Evolutionary conservation across 2,329 filamentous ascomycete species (phyloP).

Genomic region (Hortaea sp.): DNA sequence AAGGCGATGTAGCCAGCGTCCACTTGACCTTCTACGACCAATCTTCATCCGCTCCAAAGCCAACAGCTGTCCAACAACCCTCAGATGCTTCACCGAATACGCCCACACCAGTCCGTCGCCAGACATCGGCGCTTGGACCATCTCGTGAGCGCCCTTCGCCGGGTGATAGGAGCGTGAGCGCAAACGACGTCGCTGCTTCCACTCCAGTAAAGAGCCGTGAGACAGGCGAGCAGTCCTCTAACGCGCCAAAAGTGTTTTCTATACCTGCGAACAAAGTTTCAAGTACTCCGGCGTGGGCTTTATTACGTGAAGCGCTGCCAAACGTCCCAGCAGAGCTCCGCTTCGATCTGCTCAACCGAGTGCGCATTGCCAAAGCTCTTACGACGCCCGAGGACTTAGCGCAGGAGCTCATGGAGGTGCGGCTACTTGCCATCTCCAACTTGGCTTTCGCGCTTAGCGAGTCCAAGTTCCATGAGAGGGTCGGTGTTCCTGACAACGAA

Average conservation of each 20-base stretch:
- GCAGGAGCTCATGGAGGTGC: constrained; percentile 62
- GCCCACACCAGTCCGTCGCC: constrained; percentile 62
- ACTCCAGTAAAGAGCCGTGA: constrained; percentile 20
- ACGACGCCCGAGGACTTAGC: constrained; percentile 54
- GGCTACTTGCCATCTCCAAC: constrained; percentile 80
- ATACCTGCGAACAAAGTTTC: constrained; percentile 44
- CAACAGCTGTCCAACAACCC: constrained; percentile 27
- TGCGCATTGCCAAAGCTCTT: constrained; percentile 76
- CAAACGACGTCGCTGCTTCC: constrained; percentile 13
- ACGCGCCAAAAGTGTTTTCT: constrained; percentile 47
- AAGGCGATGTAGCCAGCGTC: constrained; percentile 67
- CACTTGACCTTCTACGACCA: constrained; percentile 66
- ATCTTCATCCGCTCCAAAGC: constrained; percentile 17
- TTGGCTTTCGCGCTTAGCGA: constrained; percentile 83
- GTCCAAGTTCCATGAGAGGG: constrained; percentile 69
- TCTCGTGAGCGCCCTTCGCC: constrained; percentile 24
- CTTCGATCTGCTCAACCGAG: constrained; percentile 76
- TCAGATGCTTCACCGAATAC: constrained; percentile 48
- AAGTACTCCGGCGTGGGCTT: constrained; percentile 30
- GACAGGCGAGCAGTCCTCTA: constrained; percentile 27
- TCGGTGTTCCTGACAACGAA: constrained; percentile 78
- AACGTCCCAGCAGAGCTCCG: constrained; percentile 62
- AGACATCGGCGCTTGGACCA: constrained; percentile 45
- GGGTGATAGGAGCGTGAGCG: constrained; percentile 14
- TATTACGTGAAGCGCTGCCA: constrained; percentile 32